Evolutionary conservation across 2,329 filamentous ascomycete genomes (phyloP).

Genomic region (Neofusicoccum cordaticola): DNA sequence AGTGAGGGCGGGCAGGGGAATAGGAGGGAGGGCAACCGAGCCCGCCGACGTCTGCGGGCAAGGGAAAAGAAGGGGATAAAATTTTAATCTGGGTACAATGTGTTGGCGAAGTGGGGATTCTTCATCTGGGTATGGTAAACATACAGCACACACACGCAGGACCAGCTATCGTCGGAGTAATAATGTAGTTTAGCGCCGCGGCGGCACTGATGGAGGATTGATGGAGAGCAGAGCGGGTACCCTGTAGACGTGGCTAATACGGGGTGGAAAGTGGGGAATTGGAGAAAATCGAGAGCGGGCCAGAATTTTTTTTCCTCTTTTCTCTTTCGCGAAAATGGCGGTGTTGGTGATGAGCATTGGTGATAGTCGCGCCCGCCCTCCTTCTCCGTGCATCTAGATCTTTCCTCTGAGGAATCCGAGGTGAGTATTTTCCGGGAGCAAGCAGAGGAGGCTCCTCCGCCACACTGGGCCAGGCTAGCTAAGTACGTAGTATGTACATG

Average conservation of each 20-base stretch:
- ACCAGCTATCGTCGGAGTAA: not conserved
- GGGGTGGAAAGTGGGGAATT: not conserved
- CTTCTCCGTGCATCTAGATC: too few relatives aligned
- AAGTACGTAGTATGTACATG: too few relatives aligned
- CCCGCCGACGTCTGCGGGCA: not conserved
- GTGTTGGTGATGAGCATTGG: too few relatives aligned
- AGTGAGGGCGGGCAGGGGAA: not conserved
- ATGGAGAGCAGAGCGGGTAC: not conserved
- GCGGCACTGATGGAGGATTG: not conserved
- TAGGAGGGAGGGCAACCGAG: not conserved
- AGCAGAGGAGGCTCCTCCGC: too few relatives aligned
- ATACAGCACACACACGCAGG: too few relatives aligned
- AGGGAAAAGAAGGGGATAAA: not conserved
- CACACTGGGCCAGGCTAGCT: too few relatives aligned
- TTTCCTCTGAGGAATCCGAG: too few relatives aligned
- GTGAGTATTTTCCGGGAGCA: too few relatives aligned
- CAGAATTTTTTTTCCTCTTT: not conserved
- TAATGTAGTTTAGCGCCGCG: not conserved
- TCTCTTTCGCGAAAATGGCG: not conserved
- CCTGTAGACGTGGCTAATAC: slow-evolving; percentile 1
- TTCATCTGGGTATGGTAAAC: not conserved
- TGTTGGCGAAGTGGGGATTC: not conserved
- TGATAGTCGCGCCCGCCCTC: too few relatives aligned
- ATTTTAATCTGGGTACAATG: not conserved
- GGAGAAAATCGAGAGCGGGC: not conserved